phyloP scores from a whole-genome alignment of 306 rosid species.

The Gastrolobium bilobum region DNA sequence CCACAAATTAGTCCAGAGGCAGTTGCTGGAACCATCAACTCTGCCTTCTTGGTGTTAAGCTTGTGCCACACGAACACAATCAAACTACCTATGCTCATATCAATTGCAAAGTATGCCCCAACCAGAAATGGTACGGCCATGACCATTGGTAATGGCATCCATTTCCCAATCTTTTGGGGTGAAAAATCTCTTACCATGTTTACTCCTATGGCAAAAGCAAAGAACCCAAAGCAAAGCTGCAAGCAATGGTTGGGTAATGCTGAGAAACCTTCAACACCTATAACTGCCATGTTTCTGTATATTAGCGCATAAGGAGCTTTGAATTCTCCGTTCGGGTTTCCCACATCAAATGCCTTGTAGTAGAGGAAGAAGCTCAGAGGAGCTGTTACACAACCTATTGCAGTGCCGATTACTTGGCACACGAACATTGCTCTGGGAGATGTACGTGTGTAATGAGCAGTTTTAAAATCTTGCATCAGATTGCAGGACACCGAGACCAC shows the following conservation, averaged over 20 bases:
- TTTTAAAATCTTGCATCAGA: slow-evolving; percentile 94
- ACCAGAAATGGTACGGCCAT: slow-evolving; percentile 95
- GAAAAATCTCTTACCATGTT: slow-evolving; percentile 52
- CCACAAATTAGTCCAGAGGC: slow-evolving; percentile 97
- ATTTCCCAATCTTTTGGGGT: slow-evolving; percentile 76
- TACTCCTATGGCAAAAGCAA: slow-evolving; percentile 52
- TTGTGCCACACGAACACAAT: slow-evolving; percentile 75
- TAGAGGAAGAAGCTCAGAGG: slow-evolving; percentile 90
- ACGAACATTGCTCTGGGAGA: slow-evolving; percentile 94
- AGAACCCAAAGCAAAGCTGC: slow-evolving; percentile 64
- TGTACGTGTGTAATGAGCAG: slow-evolving; percentile 82
- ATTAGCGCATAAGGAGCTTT: slow-evolving; percentile 90
- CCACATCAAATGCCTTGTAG: slow-evolving; percentile 62
- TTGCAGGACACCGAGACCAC: slow-evolving; percentile 80
- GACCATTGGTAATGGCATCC: slow-evolving; percentile 95
- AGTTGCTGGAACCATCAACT: slow-evolving; percentile 78
- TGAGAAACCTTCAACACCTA: slow-evolving; percentile 62
- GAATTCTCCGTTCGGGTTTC: slow-evolving; percentile 84
- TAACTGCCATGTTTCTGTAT: slow-evolving; percentile 58
- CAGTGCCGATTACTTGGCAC: slow-evolving; percentile 81
- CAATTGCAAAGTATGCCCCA: slow-evolving; percentile 90
- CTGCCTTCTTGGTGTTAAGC: slow-evolving; percentile 65
- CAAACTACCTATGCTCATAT: slow-evolving; percentile 78
- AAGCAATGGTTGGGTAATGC: slow-evolving; percentile 88
- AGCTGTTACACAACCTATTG: slow-evolving; percentile 73